Base-by-base conservation (phyloP, 345 rosid genomes). In the Eucalyptus pauciflora region DNA sequence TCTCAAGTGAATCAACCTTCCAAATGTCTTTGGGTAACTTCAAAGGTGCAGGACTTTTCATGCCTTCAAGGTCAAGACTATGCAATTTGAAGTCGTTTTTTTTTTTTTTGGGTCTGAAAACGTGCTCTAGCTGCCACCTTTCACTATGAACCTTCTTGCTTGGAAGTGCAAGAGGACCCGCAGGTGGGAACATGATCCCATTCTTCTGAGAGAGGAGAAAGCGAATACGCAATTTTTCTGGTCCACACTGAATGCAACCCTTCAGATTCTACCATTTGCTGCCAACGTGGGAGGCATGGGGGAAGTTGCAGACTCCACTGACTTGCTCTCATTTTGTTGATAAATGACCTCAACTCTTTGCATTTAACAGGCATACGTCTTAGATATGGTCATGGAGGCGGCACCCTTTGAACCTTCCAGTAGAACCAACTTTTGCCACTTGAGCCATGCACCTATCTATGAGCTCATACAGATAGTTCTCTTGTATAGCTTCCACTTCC, bases 381-480 rank as follows among this genome's bases (percentile, higher is more conserved):
- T 92, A 89, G 90, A 92, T 88, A 87, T 92, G 94, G 85, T 93
- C 94, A 86, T 93, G 94, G 87, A 92, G 90, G 33, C 87, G 89
- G 67, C 93, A 90, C 46, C 88, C 88, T 49, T 81, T 89, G 60
- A 93, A 87, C 86, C 89, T 91, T 69, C 93, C 94, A 18, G 89
- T 88, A 60, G 91, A 89, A 24, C 89, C 90, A 46, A 69, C 46
- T 43, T 71, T 43, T 62, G 87, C 93, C 50, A 88, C 90, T 50
- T 90, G 87, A 71, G 92, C 89, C 91, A 93, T 90, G 58, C 89
- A 86, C 89, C 96, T 91, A 87, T 89, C 87, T 2, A 91, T 87
- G 87, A 93, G 88, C 88, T 90, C 92, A 37, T 56, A 58, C 29
- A 92, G 87, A 80, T 85, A 91, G 64, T 85, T 29, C n/a, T 93